These are phyloP conservation scores for Colletotrichum cuscutae DNA, from an alignment of 2,329 filamentous ascomycete species.

Conservation along the genomic window DNA sequence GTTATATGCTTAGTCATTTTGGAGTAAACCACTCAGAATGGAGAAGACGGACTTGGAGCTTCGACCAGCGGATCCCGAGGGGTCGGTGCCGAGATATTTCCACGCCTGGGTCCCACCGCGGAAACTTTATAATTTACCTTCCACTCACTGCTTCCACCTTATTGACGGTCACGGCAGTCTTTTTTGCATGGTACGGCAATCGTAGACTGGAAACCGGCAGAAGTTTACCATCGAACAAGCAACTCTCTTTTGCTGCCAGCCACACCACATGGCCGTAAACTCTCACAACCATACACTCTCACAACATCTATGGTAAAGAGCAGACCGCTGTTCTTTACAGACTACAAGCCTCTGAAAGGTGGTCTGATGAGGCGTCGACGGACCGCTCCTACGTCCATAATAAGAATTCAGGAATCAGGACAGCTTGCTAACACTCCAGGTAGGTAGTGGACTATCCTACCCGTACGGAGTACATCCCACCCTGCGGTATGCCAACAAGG, in stretches of 20 bases:
- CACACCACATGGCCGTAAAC: not conserved
- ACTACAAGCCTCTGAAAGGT: not conserved
- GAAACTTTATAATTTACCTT: not conserved
- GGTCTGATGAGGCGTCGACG: not conserved
- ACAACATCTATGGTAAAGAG: not conserved
- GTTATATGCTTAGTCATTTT: not conserved
- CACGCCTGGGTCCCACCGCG: not conserved
- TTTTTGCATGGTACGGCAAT: conserved; percentile 1
- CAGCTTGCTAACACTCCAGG: too few species aligned
- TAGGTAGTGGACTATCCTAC: not conserved
- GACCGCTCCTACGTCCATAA: not conserved
- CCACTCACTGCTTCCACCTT: too few species aligned
- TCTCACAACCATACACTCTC: too few species aligned
- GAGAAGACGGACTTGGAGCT: not conserved
- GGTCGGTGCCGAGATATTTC: not conserved
- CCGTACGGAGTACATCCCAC: not conserved
- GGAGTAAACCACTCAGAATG: conserved; percentile 1
- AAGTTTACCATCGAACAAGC: not conserved
- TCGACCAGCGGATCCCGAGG: not conserved
- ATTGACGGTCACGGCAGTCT: not conserved
- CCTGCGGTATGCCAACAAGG: not conserved
- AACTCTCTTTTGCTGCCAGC: not conserved
- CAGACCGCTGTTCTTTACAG: not conserved
- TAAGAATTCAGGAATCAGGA: not conserved
- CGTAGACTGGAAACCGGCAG: not conserved